phyloP scores from a whole-genome alignment of 805 yeast species.

The Saturnispora gosingensis region DNA sequence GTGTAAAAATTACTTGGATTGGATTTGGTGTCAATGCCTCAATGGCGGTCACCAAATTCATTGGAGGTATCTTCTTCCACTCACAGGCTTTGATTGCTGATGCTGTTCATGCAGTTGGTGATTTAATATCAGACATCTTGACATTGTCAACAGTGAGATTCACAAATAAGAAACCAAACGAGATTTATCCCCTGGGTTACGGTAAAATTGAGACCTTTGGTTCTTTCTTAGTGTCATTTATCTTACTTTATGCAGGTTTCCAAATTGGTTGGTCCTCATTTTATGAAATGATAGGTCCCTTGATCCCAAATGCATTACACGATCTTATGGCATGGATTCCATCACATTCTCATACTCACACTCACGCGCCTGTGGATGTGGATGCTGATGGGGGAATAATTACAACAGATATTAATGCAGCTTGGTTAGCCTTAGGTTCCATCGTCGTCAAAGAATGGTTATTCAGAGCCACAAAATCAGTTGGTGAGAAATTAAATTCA shows the following conservation, averaged over 20 bases:
- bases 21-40: constrained; percentile 78
- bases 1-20: constrained; percentile 86
- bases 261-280: constrained; percentile 85
- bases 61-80: constrained; percentile 87
- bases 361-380: constrained; percentile 16
- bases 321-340: constrained; percentile 45
- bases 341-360: constrained; percentile 47
- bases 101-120: constrained; percentile 87
- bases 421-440: constrained; percentile 90
- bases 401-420: constrained; percentile 76
- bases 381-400: constrained; percentile 21
- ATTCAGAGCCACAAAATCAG: constrained; percentile 69
- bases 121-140: constrained; percentile 79
- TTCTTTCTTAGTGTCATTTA: constrained; percentile 76
- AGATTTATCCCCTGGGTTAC: constrained; percentile 71
- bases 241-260: constrained; percentile 77
- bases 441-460: constrained; percentile 83
- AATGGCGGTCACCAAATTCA: constrained; percentile 78
- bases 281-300: constrained; percentile 55
- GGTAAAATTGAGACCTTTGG: constrained; percentile 94
- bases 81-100: constrained; percentile 94
- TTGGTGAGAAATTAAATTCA: constrained; percentile 71
- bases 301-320: constrained; percentile 51
- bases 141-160: constrained; percentile 84
- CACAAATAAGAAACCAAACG: constrained; percentile 50